phyloP scores from a whole-genome alignment of 306 rosid genomes.

The Cicer yamashitae region DNA sequence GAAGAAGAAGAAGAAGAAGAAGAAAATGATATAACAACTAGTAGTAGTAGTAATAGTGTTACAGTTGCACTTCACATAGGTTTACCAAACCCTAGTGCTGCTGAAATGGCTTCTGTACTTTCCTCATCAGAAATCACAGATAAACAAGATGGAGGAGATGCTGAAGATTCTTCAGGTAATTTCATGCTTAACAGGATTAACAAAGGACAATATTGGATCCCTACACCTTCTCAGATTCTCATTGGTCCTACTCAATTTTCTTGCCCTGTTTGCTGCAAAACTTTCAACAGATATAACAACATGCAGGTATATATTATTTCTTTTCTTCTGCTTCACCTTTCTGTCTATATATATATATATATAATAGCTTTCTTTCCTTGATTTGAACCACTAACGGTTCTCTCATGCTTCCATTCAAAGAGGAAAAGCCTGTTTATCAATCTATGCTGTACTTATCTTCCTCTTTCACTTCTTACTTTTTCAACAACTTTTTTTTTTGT shows the following conservation, averaged over 20 bases:
- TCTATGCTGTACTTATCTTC: conserved; percentile 6
- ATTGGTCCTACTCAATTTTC: conserved; percentile 97
- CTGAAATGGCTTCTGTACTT: conserved; percentile 82
- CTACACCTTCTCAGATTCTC: conserved; percentile 99
- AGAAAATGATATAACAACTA: background rate
- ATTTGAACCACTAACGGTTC: conserved; percentile 57
- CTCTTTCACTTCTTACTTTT: too few relatives aligned
- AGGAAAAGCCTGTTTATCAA: conserved; percentile 40
- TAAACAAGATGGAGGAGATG: conserved; percentile 21
- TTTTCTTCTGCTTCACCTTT: conserved; percentile 39
- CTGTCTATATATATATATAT: conserved; percentile 31
- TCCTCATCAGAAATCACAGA: conserved; percentile 57
- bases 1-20: conserved; percentile 41
- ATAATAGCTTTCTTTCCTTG: conserved; percentile 43
- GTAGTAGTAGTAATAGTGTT: conserved; percentile 42
- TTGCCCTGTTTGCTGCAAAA: conserved; percentile 97
- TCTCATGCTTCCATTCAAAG: conserved; percentile 54
- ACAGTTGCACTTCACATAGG: conserved; percentile 99
- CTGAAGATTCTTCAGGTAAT: conserved; percentile 51
- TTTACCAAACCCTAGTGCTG: conserved; percentile 92
- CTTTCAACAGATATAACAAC: conserved; percentile 98
- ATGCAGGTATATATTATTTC: conserved; percentile 70
- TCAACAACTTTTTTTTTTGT: too few relatives aligned
- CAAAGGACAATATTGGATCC: conserved; percentile 99
- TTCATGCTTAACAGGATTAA: conserved; percentile 59